Base-by-base conservation (phyloP, 805 yeast species). In the Grigorovia humatica region DNA sequence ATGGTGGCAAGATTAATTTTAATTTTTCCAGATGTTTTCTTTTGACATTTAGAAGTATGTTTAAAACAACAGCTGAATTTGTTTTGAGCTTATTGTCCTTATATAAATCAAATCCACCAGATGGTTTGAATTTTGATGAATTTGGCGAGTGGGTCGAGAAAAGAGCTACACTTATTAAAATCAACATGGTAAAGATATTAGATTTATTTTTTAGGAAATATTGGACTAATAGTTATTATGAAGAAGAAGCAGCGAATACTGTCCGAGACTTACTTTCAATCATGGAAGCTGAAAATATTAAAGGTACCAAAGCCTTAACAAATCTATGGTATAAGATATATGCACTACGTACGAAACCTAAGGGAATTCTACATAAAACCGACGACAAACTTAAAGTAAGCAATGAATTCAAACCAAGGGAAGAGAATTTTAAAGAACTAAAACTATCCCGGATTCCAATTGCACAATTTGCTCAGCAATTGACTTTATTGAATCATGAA, bases 91-190 rank as follows among this genome's bases (percentile, higher is more conserved):
- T 88, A 57, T 76, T 85, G 30, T 74, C 76, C 38, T 72, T 93
- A 51, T 91, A 82, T 67, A 75, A 81, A 50, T 68, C 79, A 15
- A 79, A 78, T 55, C 93, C 96, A 19, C 96, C 96, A 0, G 96
- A 87, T 59, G 96, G 95, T 0, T 69, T 91, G 53, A 79, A 86
- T 54, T 86, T 81, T 60, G 93, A 85, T 55, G 95, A 88, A 60
- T 87, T 85, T 65, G 79, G 80, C 44, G 68, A 75, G 8, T 88
- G 96, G 96, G 74, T 81, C 9, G 79, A 80, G 43, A 78, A 77
- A 60, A 87, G 86, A 60, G 79, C 82, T 53, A 73, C 71, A 51
- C 88, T 87, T 0, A 82, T 85, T 30, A 78, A 88, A 50, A 59
- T 76, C 19, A 74, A 87, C 52, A 85, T 85, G 9, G 73, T 85